Conservation (phyloP, 202 grass and related monocot genomes). For the Eragrostis tef region DNA sequence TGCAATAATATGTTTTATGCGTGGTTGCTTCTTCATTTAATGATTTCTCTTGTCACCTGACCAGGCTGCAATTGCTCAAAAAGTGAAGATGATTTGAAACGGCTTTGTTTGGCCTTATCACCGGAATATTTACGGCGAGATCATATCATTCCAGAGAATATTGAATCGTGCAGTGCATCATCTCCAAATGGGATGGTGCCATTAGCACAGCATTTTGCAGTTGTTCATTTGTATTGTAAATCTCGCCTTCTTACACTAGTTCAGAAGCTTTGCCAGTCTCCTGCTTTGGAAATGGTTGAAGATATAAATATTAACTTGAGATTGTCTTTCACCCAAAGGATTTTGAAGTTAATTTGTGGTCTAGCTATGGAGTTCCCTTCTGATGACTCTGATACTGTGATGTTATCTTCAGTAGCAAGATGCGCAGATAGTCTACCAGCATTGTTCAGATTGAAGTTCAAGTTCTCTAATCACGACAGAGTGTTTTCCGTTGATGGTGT, state of each 20-base stretch:
- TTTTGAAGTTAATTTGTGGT: constrained; percentile 73
- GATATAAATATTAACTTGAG: constrained; percentile 78
- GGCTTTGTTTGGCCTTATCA: constrained; percentile 66
- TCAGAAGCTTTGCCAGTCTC: constrained; percentile 66
- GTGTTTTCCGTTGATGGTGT: constrained; percentile 60
- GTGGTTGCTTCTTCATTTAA: constrained; percentile 37
- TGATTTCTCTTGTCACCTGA: constrained; percentile 9
- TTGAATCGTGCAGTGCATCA: constrained; percentile 45
- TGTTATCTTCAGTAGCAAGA: constrained; percentile 64
- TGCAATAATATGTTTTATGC: constrained; percentile 35
- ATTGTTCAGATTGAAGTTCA: constrained; percentile 77
- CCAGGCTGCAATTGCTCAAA: constrained; percentile 77
- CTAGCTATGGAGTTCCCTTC: constrained; percentile 65
- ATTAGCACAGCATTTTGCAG: constrained; percentile 65
- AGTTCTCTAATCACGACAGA: constrained; percentile 68
- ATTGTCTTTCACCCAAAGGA: constrained; percentile 77
- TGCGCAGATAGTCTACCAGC: constrained; percentile 68
- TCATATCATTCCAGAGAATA: constrained; percentile 52
- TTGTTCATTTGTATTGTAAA: constrained; percentile 67
- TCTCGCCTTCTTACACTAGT: constrained; percentile 71
- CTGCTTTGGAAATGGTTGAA: constrained; percentile 69
- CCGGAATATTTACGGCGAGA: constrained; percentile 64
- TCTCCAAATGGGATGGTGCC: constrained; percentile 64
- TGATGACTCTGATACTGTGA: constrained; percentile 58
- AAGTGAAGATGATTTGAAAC: constrained; percentile 56